Base-by-base conservation (phyloP, 306 rosid species). In the Trifolium subterraneum region DNA sequence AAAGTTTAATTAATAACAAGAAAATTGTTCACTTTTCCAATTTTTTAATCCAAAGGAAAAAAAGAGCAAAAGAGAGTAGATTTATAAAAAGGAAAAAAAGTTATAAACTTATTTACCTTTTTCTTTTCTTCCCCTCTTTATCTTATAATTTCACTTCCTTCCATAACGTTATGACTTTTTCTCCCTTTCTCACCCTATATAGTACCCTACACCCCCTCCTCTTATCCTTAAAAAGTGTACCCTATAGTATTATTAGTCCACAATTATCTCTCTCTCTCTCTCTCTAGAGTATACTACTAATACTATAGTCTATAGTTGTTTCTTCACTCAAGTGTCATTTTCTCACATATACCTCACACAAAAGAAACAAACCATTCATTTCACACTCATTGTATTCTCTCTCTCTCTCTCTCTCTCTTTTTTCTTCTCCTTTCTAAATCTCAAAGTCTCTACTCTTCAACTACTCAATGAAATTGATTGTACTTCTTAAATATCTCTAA, bases 301-400 rank as follows among this genome's bases (percentile, higher is more conserved):
- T 8, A 36, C 39, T 11, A 22, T 23, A 56, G 66, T 75, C 73
- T 77, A 45, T 45, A 5, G 55, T 18, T 11, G 11, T 35, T 60
- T 65, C 52, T 8, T 65, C 12, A 20, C 88, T 88, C 85, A 87
- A 92, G 92, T 92, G 99, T 94, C 97, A 90, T 92, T 90, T 87
- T 92, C 97, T 86, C 95, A 75, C 96, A 85, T 84, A 94, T 86
- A 86, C 97, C 89, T 92, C 94, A 81, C 95, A 86, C 93, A 85
- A 87, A 89, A 88, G 92, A 89, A 86, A 90, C 92, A 89, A 91
- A 69, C 95, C 55, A 38, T 66, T 66, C 92, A 89, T 13, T 91
- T 91, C 96, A 91, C 93, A 91, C 83, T 85, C 83, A 88, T 90
- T 88, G 92, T 82, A 89, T 80, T 85, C 79, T 86, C 81, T 69